Base-by-base conservation (phyloP, 2,329 filamentous ascomycete species). In the Alternaria brassicae region DNA sequence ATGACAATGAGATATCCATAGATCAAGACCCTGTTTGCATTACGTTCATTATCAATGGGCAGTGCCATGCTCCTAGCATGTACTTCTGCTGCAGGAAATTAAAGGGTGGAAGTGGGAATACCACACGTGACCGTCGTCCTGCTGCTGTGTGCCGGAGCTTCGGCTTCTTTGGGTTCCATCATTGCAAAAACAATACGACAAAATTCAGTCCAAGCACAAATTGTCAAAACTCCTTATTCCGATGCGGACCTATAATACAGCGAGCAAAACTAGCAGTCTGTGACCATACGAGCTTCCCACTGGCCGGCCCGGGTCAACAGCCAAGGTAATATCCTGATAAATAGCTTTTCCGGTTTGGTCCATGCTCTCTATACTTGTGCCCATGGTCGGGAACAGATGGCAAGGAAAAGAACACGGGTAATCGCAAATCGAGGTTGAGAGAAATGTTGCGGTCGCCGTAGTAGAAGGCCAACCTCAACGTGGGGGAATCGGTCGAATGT, bases 211-310 rank as follows among this genome's bases (percentile, higher is more conserved):
- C 17, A 40, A 36, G 8, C 21, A 25, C 13, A 4, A 8, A 10
- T 23, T 39, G 23, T 56, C 60, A 62, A 54, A 64, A 60, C 53
- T 67, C 63, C 63, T 52, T 49, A 58, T 74, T 68, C 55, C 61
- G 60, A 71, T 67, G 62, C 62, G 63, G 58, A 61, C 62, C 62
- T 75, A 76, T 75, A 71, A 70, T 76, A 75, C 73, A 76, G 69
- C 70, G 64, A 68, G 61, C 67, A 57, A 65, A 60, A 63, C 44
- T 61, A 54, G 53, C 67, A 62, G 57, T 60, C 45, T 56, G 55
- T 55, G 58, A 61, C 61, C 58, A 54, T 54, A 54, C 54, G 41
- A 54, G 48, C 48, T 44, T 49, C 27, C 40, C 36, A 49, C 45
- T 17, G 53, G 49, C 49, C 32, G 42, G 39, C 54, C 53, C 53